Evolutionary conservation across 108 stramenopile species (phyloP), one percentile per base, ranked within the genome.

Genomic region (Cyclotella sp.): DNA sequence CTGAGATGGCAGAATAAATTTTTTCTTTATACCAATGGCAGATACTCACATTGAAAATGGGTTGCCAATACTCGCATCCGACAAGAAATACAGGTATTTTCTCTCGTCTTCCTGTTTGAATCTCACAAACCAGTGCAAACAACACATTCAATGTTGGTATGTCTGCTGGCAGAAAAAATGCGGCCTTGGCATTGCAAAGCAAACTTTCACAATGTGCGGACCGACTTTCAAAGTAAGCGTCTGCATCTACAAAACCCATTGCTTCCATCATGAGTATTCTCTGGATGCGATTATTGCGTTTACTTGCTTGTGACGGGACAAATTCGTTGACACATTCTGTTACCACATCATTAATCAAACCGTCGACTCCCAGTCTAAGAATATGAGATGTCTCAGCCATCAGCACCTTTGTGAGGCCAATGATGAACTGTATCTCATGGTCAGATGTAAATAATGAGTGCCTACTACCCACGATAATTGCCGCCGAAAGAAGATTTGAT

Each of bases 261-360:
- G 62, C 77, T 61, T 78, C 77, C 41, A 46, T 44, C 70, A 78
- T 78, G 70, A 78, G 62, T 27, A 78, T 64, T 63, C 77, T 78
- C 42, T 78, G 77, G 9, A 78, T 62, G 15, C 47, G 15, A 27
- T 63, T 42, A 2, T 63, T 21, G 24, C 24, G 55, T 49, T 21
- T 34, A 13, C 12, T 45, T 21, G 2, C 15, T n/a, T 45, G 41
- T 29, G 71, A 61, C 3, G 15, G 13, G 8, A 39, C 26, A 60
- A 15, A 10, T 3, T 63, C 29, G 29, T 51, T 22, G 0, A 40
- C 18, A 52, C 24, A n/a, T 54, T 63, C 57, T 4, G 69, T 72
- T 3, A 72, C 40, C 16, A 63, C 45, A 53, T 71, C 61, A 40
- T 78, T 29, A 28, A 78, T 71, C 14, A 72, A 5, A 15, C 70